phyloP scores from a whole-genome alignment of 2,329 filamentous ascomycete genomes.

The Fusarium drepaniforme region DNA sequence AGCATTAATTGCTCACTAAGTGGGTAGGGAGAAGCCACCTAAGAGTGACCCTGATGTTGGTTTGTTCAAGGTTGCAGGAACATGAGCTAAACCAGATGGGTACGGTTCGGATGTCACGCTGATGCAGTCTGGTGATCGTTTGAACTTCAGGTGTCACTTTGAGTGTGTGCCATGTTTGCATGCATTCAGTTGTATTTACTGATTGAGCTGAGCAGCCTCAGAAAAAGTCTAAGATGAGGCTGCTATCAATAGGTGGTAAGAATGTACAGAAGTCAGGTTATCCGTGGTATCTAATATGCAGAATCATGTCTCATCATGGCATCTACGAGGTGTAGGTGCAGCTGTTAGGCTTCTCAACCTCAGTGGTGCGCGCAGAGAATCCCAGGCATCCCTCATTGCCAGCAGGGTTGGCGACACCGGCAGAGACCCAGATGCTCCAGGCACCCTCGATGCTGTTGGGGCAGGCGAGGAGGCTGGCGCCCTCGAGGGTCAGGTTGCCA shows the following conservation, averaged over 20 bases:
- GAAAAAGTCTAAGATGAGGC: neutral
- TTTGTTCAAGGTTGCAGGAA: neutral
- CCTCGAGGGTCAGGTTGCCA: conserved; percentile 60
- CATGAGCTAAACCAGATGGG: neutral
- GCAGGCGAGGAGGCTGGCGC: conserved; percentile 64
- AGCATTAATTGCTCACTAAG: neutral
- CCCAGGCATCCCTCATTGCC: conserved; percentile 53
- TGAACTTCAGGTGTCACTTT: neutral
- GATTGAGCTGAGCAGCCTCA: neutral
- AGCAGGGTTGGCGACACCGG: conserved; percentile 50
- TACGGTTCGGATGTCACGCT: neutral
- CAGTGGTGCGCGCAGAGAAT: conserved; percentile 48
- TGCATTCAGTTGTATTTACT: conserved; percentile 2
- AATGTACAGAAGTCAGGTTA: neutral
- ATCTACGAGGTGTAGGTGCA: conserved; percentile 50
- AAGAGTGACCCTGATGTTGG: neutral
- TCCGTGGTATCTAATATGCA: neutral
- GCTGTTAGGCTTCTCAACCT: conserved; percentile 45
- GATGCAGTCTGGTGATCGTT: neutral
- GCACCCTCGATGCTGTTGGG: conserved; percentile 55
- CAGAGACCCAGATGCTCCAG: conserved; percentile 55
- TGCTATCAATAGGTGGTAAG: neutral
- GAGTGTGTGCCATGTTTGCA: neutral
- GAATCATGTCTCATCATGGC: neutral
- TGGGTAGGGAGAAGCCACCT: neutral